Evolutionary conservation across 2,329 filamentous ascomycete genomes (phyloP).

Genomic region (Penicillium sp.): DNA sequence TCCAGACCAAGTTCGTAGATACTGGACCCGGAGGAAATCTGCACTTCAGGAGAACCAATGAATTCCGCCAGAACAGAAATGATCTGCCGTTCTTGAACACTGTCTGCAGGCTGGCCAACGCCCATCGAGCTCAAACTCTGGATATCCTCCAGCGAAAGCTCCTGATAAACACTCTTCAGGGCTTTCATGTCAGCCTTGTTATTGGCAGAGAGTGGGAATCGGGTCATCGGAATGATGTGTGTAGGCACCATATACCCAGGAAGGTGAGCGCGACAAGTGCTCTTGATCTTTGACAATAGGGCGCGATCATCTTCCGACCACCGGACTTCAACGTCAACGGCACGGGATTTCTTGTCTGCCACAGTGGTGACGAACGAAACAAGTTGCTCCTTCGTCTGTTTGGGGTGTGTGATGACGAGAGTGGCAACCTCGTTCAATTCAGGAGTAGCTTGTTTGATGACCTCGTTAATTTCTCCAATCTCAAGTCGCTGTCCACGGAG

Average conservation of each 20-base stretch:
- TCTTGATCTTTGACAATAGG: slow-evolving; percentile 50
- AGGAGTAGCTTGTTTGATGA: slow-evolving; percentile 60
- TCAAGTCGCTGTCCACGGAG: slow-evolving; percentile 84
- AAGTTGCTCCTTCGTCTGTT: slow-evolving; percentile 74
- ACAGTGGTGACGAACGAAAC: slow-evolving; percentile 63
- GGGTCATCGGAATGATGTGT: slow-evolving; percentile 67
- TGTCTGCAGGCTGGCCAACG: slow-evolving; percentile 24
- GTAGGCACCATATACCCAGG: slow-evolving; percentile 90
- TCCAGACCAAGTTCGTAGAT: slow-evolving; percentile 85
- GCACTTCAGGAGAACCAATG: slow-evolving; percentile 42
- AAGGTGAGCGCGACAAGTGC: slow-evolving; percentile 65
- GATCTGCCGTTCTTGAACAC: slow-evolving; percentile 45
- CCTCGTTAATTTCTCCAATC: slow-evolving; percentile 84
- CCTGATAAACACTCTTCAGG: slow-evolving; percentile 63
- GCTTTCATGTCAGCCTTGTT: slow-evolving; percentile 80
- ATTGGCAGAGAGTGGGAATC: slow-evolving; percentile 77
- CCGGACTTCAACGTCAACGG: slow-evolving; percentile 34
- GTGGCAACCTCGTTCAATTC: slow-evolving; percentile 68
- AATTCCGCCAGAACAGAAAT: slow-evolving; percentile 54
- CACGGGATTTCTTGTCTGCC: slow-evolving; percentile 15
- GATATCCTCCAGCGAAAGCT: slow-evolving; percentile 58
- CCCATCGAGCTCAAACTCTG: slow-evolving; percentile 51
- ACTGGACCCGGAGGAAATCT: slow-evolving; percentile 57
- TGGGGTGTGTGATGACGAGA: slow-evolving; percentile 66
- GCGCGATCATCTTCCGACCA: slow-evolving; percentile 37